Evolutionary conservation across 257 asterid species (phyloP), one percentile per base, ranked within the genome.

Genomic region (Cinchona pubescens): DNA sequence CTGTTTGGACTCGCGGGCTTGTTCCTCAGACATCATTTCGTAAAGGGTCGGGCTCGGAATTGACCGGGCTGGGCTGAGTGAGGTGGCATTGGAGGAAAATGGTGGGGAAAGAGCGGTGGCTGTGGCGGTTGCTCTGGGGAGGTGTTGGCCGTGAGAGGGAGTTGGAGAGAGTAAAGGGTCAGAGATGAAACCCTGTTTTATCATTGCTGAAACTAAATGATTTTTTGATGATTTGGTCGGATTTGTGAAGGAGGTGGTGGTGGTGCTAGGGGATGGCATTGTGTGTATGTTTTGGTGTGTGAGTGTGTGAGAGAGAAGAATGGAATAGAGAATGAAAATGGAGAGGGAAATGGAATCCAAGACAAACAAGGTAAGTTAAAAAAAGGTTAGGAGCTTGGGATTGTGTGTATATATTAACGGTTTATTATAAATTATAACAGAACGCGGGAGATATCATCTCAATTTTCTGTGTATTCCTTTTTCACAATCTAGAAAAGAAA

Each of bases 121-220:
- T 62, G 72, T 80, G 81, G 86, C 67, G 62, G 72, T 18, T 68
- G 51, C 35, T 25, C 51, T 62, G 59, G 72, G 42, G 27, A 53
- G 72, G 14, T 59, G 78, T 7, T 23, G 42, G 34, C 51, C 38
- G 71, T 18, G 67, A n/a, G 76, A 49, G 19, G 85, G 77, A 23
- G 78, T 48, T n/a, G 90, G 92, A 32, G 94, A 85, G 83, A 88
- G 88, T 38, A 86, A 79, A 79, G 96, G 90, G 79, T 90, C 90
- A 65, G 96, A 85, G 30, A 90, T 85, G 90, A 90, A 90, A 58
- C 97, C 97, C 76, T 92, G 97, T 80, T 88, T 94, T 51, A 92
- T 92, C 97, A 94, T 94, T 2, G 95, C 70, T 73, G 99, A 92
- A 10, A 94, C 97, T 46, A 82, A 51, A 43, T 84, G 88, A 35